These are phyloP conservation scores for Apiospora malaysiana DNA, from an alignment of 2,329 filamentous ascomycete genomes.

Conservation along the genomic window DNA sequence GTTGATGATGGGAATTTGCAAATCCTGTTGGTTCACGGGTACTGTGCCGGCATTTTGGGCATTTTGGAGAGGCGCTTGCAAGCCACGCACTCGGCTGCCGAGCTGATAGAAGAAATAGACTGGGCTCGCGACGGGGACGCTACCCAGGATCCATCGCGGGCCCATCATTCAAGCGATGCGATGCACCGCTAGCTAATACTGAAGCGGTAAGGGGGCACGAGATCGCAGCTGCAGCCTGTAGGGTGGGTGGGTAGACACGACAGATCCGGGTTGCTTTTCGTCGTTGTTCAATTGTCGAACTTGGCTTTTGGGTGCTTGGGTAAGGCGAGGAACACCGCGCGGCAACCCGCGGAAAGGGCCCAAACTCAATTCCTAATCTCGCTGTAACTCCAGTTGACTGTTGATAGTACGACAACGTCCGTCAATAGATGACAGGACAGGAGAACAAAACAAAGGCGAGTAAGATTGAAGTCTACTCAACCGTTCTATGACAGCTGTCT, in stretches of 20 bases:
- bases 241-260: neutral
- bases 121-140: neutral
- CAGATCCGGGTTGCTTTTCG: no score
- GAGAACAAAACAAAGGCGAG: no score
- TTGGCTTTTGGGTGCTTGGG: neutral
- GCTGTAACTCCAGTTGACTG: neutral
- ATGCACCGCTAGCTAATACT: conserved; percentile 1
- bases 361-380: neutral
- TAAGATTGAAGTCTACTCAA: neutral
- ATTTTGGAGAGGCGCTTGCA: neutral
- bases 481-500: neutral
- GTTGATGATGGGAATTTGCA: neutral
- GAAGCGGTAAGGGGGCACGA: neutral
- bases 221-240: neutral
- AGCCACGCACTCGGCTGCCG: neutral
- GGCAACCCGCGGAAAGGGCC: neutral
- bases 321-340: neutral
- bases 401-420: neutral
- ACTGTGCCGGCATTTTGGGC: neutral
- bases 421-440: neutral
- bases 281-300: neutral
- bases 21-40: neutral
- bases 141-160: neutral
- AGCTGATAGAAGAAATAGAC: neutral
- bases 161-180: conserved; percentile 2